Conservation (phyloP, 805 yeast species). For the Saturnispora halmiae region DNA sequence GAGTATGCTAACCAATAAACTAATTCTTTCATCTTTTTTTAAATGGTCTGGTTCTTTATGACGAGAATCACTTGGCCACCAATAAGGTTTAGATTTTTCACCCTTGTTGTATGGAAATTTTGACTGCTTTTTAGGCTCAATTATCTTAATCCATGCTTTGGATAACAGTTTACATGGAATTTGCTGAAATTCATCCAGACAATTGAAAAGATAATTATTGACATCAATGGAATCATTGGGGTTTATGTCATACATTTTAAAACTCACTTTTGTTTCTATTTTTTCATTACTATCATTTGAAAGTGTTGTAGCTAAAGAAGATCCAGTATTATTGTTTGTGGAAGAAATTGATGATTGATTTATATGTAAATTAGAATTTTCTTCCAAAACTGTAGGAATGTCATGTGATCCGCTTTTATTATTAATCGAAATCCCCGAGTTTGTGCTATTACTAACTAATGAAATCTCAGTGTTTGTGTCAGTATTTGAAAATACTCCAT, state of each 20-base stretch:
- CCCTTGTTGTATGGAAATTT: slow-evolving; percentile 52
- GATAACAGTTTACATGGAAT: slow-evolving; percentile 51
- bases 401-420: too few relatives aligned
- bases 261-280: slow-evolving; percentile 9
- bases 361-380: too few relatives aligned
- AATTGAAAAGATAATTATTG: slow-evolving; percentile 20
- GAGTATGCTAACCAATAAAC: slow-evolving; percentile 36
- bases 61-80: slow-evolving; percentile 60
- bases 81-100: slow-evolving; percentile 41
- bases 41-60: slow-evolving; percentile 74
- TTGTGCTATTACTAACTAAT: neutral
- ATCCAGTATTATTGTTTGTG: too few relatives aligned
- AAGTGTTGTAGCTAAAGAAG: too few relatives aligned
- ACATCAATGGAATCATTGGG: slow-evolving; percentile 17
- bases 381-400: too few relatives aligned
- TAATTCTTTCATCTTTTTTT: slow-evolving; percentile 46
- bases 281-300: slow-evolving; percentile 1
- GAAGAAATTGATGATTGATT: neutral
- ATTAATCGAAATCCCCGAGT: neutral
- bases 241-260: slow-evolving; percentile 14
- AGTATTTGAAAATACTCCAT: slow-evolving; percentile 11
- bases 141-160: slow-evolving; percentile 55
- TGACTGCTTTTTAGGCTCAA: slow-evolving; percentile 62
- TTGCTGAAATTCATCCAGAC: slow-evolving; percentile 39
- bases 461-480: neutral